A percentile compares a stretch with the other conserved stretches of the same genome.
Evolutionary conservation across 2,329 filamentous ascomycete species (phyloP).

Genomic region (Venturia nashicola): DNA sequence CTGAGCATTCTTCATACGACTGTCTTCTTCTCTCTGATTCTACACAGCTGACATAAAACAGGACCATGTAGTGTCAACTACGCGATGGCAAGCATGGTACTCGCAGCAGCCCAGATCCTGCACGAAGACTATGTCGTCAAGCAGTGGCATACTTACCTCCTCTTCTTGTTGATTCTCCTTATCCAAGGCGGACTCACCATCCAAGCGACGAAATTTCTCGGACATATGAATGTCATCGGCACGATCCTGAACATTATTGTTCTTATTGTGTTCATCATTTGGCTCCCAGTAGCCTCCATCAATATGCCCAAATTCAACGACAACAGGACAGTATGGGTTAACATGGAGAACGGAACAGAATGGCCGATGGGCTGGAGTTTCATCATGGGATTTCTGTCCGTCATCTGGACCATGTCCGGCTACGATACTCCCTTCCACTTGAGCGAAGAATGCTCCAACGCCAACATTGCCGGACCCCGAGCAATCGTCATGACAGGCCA

Average conservation of each 20-base stretch:
- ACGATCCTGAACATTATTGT: constrained; percentile 44
- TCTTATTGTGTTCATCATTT: constrained; percentile 37
- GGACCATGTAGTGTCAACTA: constrained; percentile 24
- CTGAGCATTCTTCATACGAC: too few relatives aligned
- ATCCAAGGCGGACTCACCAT: constrained; percentile 33
- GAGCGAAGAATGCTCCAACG: constrained; percentile 26
- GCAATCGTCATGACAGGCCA: constrained; percentile 43
- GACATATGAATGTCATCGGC: constrained; percentile 44
- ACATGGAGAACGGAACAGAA: constrained; percentile 38
- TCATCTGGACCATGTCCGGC: constrained; percentile 49
- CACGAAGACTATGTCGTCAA: constrained; percentile 21
- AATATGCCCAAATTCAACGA: constrained; percentile 31
- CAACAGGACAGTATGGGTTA: constrained; percentile 44
- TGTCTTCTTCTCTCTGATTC: constrained; percentile 24
- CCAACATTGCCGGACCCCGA: constrained; percentile 30
- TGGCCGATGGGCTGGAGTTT: constrained; percentile 47
- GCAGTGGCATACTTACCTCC: constrained; percentile 24
- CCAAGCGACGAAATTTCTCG: constrained; percentile 44
- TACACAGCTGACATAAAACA: constrained; percentile 10
- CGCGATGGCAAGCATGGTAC: constrained; percentile 42
- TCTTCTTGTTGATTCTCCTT: constrained; percentile 19
- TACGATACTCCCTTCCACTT: constrained; percentile 32
- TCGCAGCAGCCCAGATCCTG: constrained; percentile 27
- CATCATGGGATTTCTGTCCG: constrained; percentile 46
- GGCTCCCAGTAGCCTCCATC: constrained; percentile 37